These are phyloP conservation scores for Melastoma malabathricum DNA, from an alignment of 345 rosid species.

Conservation along the genomic window DNA sequence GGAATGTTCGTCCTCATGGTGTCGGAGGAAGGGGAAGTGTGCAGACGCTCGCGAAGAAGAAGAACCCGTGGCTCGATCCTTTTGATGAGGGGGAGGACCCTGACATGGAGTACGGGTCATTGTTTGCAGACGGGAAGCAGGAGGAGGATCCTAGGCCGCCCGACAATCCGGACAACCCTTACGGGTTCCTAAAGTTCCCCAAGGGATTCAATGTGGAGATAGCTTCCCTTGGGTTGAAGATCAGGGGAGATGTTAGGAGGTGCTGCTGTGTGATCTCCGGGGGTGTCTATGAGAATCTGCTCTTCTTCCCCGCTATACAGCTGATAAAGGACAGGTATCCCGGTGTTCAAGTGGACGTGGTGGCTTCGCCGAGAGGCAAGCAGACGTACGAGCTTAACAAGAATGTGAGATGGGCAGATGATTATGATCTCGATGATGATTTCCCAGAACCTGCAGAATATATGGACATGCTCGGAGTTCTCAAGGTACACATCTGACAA, in stretches of 20 bases:
- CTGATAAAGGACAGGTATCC: conserved; percentile 89
- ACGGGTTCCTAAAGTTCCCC: conserved; percentile 87
- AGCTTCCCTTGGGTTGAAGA: conserved; percentile 60
- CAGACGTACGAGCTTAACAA: conserved; percentile 83
- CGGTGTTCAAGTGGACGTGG: conserved; percentile 71
- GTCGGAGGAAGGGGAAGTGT: no score
- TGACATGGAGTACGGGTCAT: conserved; percentile 55
- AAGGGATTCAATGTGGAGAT: conserved; percentile 64
- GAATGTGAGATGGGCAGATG: conserved; percentile 90
- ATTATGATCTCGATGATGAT: conserved; percentile 70
- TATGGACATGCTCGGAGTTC: conserved; percentile 66
- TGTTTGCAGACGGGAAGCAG: conserved; percentile 74
- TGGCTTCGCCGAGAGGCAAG: conserved; percentile 74
- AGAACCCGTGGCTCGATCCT: conserved; percentile 72
- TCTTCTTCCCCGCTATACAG: conserved; percentile 79
- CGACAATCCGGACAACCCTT: conserved; percentile 65
- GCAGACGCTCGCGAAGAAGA: conserved; percentile 17
- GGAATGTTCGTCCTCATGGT: not conserved
- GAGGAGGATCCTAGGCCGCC: conserved; percentile 81
- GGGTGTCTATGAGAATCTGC: conserved; percentile 83
- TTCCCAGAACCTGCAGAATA: conserved; percentile 84
- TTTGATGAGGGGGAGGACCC: conserved; percentile 76
- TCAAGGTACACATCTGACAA: conserved; percentile 39
- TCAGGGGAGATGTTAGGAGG: conserved; percentile 87
- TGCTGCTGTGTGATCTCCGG: conserved; percentile 80